Evolutionary conservation across 805 yeast genomes (phyloP), one percentile per base, ranked within the genome.

Genomic region (Zygoascus biomembranicola): DNA sequence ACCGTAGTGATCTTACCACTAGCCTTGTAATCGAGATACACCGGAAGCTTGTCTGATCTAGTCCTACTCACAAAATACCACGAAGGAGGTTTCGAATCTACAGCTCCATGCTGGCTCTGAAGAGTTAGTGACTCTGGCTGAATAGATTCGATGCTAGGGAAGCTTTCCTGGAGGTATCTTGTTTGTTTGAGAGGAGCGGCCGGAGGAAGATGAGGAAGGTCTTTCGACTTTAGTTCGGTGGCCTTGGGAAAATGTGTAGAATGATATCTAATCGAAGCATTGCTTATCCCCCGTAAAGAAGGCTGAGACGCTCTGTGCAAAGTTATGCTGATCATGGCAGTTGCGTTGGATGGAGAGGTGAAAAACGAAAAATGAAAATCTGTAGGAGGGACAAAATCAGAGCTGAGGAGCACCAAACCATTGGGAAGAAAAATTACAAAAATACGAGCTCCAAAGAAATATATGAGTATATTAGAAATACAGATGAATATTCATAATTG

Each of bases 1-100:
- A 87, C 90, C 0, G 97, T 89, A 61, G 78, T 77, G n/a, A 75
- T 70, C 13, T 74, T 73, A 56, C 81, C 82, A 23, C 82, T 79
- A 56, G 80, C 79, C 65, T 82, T 87, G 57, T 75, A 68, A 57
- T 85, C 88, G 51, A 78, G 74, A 70, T 89, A 89, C 1, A 89
- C 86, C n/a, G 96, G 96, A 65, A 90, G 73, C 64, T 85, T 81
- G 4, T 92, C 89, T 11, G 53, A 35, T 28, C 59, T 32, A 13
- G 60, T 52, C 14, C 62, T 52, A 16, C 42, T 18, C 32, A 60
- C 49, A 43, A 18, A 37, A 50, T 60, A 60, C 61, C 62, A 59
- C 28, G 49, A 43, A 16, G 31, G 41, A 32, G 49, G 49, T 13
- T 32, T 31, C 5, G 37, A 14, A 13, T 43, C 35, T 9, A 42